Conservation (phyloP, 1,284 basidiomycete species). For the Golubevia sp. region DNA sequence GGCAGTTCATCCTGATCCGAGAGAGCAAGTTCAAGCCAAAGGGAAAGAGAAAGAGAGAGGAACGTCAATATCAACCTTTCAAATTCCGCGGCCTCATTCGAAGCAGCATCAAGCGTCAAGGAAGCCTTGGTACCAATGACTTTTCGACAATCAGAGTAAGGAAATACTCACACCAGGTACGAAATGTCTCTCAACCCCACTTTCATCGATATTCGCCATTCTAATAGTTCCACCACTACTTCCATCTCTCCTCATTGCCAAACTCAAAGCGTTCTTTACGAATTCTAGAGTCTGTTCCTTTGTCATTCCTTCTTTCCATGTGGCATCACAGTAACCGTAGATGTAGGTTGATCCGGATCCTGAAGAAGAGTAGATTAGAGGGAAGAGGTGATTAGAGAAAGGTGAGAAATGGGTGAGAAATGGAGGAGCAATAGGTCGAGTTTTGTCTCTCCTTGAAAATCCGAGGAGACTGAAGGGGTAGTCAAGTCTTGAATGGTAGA, state of each 20-base stretch:
- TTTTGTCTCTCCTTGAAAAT: background rate
- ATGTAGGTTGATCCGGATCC: conserved; percentile 97
- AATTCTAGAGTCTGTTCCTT: conserved; percentile 89
- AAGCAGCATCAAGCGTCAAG: too few species aligned
- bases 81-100: too few species aligned
- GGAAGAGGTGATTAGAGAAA: conserved; percentile 13
- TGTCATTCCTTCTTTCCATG: conserved; percentile 92
- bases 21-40: too few species aligned
- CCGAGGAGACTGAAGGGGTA: background rate
- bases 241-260: conserved; percentile 97
- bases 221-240: conserved; percentile 97
- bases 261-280: conserved; percentile 89
- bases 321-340: conserved; percentile 98
- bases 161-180: too few species aligned
- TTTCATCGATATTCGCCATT: conserved; percentile 93
- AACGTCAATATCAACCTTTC: too few species aligned
- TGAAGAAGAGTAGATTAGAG: conserved; percentile 48
- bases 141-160: too few species aligned
- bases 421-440: background rate
- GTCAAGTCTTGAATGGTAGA: too few species aligned
- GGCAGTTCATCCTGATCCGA: conserved; percentile 16
- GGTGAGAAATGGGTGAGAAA: background rate
- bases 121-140: too few species aligned
- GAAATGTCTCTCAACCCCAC: conserved; percentile 87
- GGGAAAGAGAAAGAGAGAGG: too few species aligned